Conservation (phyloP, 225 moss, liverwort and hornwort species). For the Anthoceros angustus region DNA sequence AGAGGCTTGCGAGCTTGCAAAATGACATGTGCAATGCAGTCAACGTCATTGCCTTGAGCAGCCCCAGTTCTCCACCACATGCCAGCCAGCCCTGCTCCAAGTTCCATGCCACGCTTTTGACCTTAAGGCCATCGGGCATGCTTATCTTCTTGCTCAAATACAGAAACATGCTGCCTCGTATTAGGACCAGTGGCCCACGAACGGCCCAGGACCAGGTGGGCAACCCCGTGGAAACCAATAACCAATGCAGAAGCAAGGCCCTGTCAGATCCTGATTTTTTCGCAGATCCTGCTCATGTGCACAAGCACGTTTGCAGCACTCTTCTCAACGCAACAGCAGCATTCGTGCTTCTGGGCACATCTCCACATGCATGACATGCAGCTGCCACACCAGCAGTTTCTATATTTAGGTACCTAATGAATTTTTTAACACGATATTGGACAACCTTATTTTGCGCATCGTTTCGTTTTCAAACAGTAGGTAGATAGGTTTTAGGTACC, state of each 20-base stretch:
- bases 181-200: not conserved
- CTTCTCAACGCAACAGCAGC: not conserved
- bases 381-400: not conserved
- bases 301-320: not conserved
- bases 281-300: not conserved
- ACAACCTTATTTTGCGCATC: not conserved
- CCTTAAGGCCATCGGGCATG: constrained; percentile 53
- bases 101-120: constrained; percentile 86
- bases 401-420: not conserved
- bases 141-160: constrained; percentile 93
- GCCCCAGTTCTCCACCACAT: constrained; percentile 79
- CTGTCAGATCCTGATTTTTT: not conserved
- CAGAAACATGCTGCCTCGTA: constrained; percentile 49
- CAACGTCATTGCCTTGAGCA: constrained; percentile 43
- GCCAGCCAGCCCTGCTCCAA: constrained; percentile 91
- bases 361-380: not conserved
- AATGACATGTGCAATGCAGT: not conserved
- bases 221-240: not conserved
- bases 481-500: not conserved
- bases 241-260: not conserved
- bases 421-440: not conserved
- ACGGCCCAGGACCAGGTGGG: not conserved
- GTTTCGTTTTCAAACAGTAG: not conserved
- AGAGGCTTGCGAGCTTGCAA: not conserved
- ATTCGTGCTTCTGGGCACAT: not conserved